Conservation (phyloP, 73 alveolate species). For the Vitrella brassicaformis region DNA sequence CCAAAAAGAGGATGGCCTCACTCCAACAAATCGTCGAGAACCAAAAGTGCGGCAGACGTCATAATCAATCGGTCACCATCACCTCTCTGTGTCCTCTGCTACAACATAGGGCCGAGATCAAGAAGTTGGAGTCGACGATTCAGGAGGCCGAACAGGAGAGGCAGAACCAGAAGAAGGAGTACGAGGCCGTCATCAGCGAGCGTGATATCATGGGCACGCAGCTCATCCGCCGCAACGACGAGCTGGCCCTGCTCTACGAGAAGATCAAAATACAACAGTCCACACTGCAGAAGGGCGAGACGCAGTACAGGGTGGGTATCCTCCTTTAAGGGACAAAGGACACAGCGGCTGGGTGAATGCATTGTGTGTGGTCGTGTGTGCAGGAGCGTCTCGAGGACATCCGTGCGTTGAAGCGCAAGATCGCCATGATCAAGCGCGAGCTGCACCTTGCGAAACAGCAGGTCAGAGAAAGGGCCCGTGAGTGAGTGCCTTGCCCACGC, state of each 20-base stretch:
- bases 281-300: constrained; percentile 82
- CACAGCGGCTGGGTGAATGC: no score
- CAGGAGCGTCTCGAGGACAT: constrained; percentile 42
- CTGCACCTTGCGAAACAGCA: constrained; percentile 47
- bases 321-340: no score
- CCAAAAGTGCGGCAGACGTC: neutral
- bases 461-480: constrained; percentile 13
- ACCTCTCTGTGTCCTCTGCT: constrained; percentile 7
- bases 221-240: constrained; percentile 93
- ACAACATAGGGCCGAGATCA: constrained; percentile 37
- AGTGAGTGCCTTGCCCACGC: neutral
- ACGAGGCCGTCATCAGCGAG: constrained; percentile 42
- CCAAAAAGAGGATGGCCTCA: constrained; percentile 27
- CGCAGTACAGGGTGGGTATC: constrained; percentile 5
- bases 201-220: constrained; percentile 77
- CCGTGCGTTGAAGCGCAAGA: constrained; percentile 57
- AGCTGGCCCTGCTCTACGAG: constrained; percentile 91
- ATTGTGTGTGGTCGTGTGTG: no score
- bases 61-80: constrained; percentile 20
- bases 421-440: constrained; percentile 62
- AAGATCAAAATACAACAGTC: constrained; percentile 79
- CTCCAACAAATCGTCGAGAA: neutral
- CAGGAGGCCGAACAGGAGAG: constrained; percentile 66
- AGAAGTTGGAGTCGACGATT: constrained; percentile 56
- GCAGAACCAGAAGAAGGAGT: constrained; percentile 53